Base-by-base conservation (phyloP, 2,329 filamentous ascomycete species). In the Calcarisporium arbuscula region DNA sequence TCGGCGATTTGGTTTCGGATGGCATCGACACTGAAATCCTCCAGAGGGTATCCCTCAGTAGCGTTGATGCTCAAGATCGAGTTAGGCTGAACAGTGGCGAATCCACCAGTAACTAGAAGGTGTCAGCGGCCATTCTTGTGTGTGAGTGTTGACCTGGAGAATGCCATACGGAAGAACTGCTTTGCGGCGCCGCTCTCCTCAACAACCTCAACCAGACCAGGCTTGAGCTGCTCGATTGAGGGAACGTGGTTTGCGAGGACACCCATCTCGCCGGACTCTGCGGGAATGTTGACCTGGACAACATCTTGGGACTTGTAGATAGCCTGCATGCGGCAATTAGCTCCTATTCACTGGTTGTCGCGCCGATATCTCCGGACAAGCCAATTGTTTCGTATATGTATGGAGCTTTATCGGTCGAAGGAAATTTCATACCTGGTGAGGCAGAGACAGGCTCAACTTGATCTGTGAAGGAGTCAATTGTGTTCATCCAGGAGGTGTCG, bases 181-280 rank as follows among this genome's bases (percentile, higher is more conserved):
- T 98, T 98, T 84, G 64, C 72, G 60, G 73, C 74, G 58, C 87
- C 85, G 58, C 70, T 77, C 77, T 98, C 92, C 75, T 96, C 90
- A 51, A 96, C 79, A 59, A 98, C 76, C 75, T 96, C 90, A 51
- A 98, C 77, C 51, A 96, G 70, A 58, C 92, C 92, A 43, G 92
- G 89, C 79, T 94, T 95, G 67, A 98, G 77, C 76, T 98, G 92
- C 77, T 98, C 92, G 60, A 98, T 96, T 44, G 89, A 88, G 48
- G 92, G 89, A 56, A 98, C 92, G 79, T 98, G 92, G 77, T 92
- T 94, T 64, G 92, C 92, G 61, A 98, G 84, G 56, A 98, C 83
- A 84, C 92, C 92, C 92, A 98, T 98, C 56, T 96, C 92, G 64
- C 92, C 92, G 45, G 89, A 94, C 67, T 95, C 92, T 59, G 92